These are phyloP conservation scores for Cladorrhinum sp. DNA, from an alignment of 2,329 filamentous ascomycete genomes.

Conservation along the genomic window DNA sequence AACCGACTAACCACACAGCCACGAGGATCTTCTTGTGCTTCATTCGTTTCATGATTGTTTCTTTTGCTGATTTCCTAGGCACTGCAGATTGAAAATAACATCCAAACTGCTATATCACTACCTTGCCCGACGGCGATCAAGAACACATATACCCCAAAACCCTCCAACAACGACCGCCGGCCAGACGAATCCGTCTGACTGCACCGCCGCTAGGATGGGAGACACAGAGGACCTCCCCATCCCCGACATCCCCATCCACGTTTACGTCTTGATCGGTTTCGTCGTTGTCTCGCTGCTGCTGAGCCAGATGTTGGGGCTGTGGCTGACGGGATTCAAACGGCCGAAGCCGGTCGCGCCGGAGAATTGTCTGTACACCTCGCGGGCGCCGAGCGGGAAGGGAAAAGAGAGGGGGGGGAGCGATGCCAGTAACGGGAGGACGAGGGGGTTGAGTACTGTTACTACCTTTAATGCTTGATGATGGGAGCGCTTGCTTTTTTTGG, in stretches of 20 bases:
- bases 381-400: not conserved
- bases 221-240: not conserved
- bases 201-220: not conserved
- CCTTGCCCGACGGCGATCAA: too few species aligned
- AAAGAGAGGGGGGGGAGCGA: not conserved
- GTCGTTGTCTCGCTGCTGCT: conserved; percentile 4
- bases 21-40: too few species aligned
- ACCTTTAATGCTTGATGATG: not conserved
- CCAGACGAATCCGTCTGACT: too few species aligned
- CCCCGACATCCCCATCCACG: conserved; percentile 6
- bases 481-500: too few species aligned
- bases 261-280: conserved; percentile 13
- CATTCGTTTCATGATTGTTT: not conserved
- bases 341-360: not conserved
- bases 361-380: not conserved
- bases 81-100: not conserved
- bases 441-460: not conserved
- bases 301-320: conserved; percentile 8
- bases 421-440: not conserved
- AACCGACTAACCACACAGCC: too few species aligned
- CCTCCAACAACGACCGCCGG: too few species aligned
- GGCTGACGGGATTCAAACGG: conserved; percentile 14
- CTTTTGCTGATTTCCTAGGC: not conserved
- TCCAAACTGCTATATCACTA: not conserved
- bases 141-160: not conserved